phyloP scores from a whole-genome alignment of 129 eudicot species.

The Flaveria ramosissima region DNA sequence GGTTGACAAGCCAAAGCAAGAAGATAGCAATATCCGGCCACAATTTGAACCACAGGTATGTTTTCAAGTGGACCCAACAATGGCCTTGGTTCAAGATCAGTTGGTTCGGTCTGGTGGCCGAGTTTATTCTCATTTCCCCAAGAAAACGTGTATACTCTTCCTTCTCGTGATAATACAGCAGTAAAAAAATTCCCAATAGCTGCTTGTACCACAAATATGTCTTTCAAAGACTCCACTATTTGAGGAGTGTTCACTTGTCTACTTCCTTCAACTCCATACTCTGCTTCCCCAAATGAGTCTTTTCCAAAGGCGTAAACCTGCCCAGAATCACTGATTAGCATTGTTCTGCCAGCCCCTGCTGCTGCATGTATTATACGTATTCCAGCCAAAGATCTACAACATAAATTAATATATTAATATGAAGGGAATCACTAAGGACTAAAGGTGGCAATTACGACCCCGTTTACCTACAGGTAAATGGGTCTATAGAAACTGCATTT shows the following conservation, averaged over 20 bases:
- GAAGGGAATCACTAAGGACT: neutral
- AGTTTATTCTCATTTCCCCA: constrained; percentile 88
- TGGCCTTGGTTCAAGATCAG: constrained; percentile 78
- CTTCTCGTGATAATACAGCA: constrained; percentile 90
- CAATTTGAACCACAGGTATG: constrained; percentile 90
- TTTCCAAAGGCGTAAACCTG: constrained; percentile 89
- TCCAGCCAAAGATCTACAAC: constrained; percentile 83
- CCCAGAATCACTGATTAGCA: constrained; percentile 83
- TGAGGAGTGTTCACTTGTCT: constrained; percentile 68
- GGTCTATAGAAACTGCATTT: neutral
- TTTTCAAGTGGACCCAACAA: constrained; percentile 81
- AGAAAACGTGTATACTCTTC: constrained; percentile 84
- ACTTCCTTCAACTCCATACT: constrained; percentile 78
- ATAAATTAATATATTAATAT: neutral
- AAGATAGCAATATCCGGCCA: constrained; percentile 97
- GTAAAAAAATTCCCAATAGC: constrained; percentile 98
- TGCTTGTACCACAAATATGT: constrained; percentile 92
- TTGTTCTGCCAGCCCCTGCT: constrained; percentile 94
- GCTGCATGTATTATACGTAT: constrained; percentile 91
- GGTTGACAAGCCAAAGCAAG: constrained; percentile 94
- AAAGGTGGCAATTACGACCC: neutral
- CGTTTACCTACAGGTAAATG: neutral
- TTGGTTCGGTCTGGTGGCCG: constrained; percentile 92
- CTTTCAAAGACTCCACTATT: constrained; percentile 81
- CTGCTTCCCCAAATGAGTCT: constrained; percentile 93